Evolutionary conservation across 495 filamentous ascomycete genomes (phyloP), one percentile per base, ranked within the genome.

Genomic region (Hypoxylon lienhwacheense): DNA sequence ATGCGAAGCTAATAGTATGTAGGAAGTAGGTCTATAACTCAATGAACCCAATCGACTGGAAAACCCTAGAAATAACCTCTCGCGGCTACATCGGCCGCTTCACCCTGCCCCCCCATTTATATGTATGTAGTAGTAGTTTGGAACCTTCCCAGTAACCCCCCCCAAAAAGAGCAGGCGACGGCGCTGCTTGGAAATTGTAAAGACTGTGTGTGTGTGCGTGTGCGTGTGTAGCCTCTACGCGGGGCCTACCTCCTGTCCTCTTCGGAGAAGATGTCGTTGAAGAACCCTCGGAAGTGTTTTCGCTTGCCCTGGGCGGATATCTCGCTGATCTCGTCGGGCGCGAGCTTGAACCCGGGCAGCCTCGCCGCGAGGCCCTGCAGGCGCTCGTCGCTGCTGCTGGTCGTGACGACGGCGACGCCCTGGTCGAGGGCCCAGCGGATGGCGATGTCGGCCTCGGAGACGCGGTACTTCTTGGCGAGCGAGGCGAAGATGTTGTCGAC

Each of bases 371-470:
- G 61, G 61, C 78, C 77, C 53, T 75, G 78, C 64, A 96, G 56
- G 39, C 90, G 71, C 50, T 85, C 70, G 70, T 91, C 85, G 52
- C 80, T 95, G 26, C 73, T 70, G 66, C 84, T 90, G 12, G 91
- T 95, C 1, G 90, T 95, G 54, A 95, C 70, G 0, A 81, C 73
- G n/a, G 91, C 82, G 42, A 87, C 70, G 31, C 84, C 88, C 64
- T 90, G 87, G 55, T 96, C 89, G 25, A 95, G 70, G 21, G 78
- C 80, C 90, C 90, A 96, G 47, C 91, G 69, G 53, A 95, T 60
- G 14, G 77, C 74, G 43, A 95, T 76, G 53, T 92, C 89, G 0
- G 75, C 79, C 47, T 83, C 77, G 10, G 71, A 78, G 17, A 95
- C 90, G 3, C 77, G 85, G 59, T 96, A 95, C 74, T 95, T 96